phyloP scores from a whole-genome alignment of 1,139 yeast genomes.

The Candida glucosophila region DNA sequence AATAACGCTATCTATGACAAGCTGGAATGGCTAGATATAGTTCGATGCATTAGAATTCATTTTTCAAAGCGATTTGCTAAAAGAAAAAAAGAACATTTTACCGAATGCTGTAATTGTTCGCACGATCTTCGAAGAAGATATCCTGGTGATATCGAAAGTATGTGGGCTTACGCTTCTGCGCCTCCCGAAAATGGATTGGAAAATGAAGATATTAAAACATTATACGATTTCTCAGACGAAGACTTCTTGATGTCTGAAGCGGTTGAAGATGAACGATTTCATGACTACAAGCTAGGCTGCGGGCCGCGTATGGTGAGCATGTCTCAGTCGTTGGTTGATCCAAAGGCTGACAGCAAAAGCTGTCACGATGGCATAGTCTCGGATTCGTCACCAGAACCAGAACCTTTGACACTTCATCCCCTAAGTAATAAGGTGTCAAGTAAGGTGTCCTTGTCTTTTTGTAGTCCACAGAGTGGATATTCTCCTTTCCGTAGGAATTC shows the following conservation, averaged over 20 bases:
- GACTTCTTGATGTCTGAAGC: conserved; percentile 7
- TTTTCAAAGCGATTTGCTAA: conserved; percentile 24
- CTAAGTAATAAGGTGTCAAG: no score
- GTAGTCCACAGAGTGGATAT: no score
- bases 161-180: conserved; percentile 31
- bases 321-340: no score
- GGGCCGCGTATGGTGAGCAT: neutral
- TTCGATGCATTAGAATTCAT: conserved; percentile 19
- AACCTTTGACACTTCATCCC: no score
- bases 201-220: conserved; percentile 24
- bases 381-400: no score
- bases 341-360: no score
- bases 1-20: conserved; percentile 18
- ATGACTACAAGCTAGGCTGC: neutral
- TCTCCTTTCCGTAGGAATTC: no score
- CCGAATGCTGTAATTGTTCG: no score
- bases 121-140: conserved; percentile 19
- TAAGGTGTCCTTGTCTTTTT: no score
- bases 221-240: conserved; percentile 22
- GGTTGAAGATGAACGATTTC: conserved; percentile 6
- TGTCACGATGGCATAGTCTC: no score
- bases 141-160: conserved; percentile 10
- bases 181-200: conserved; percentile 22
- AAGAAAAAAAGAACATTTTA: no score
- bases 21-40: conserved; percentile 30